Evolutionary conservation across 2,329 filamentous ascomycete genomes (phyloP), one percentile per base, ranked within the genome.

Genomic region (Aspergillus udagawae): DNA sequence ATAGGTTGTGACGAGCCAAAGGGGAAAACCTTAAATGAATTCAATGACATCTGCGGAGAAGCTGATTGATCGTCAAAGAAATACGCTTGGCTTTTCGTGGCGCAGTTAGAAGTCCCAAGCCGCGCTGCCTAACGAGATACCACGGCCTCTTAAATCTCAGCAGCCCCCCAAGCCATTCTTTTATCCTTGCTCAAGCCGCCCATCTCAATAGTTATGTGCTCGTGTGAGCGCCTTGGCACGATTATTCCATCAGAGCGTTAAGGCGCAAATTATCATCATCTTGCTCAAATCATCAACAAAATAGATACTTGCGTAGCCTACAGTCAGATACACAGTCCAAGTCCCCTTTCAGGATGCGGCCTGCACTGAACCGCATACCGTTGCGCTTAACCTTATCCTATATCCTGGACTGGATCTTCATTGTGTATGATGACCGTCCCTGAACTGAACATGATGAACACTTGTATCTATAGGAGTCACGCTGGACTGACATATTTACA

Each of bases 391-490:
- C 87, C 45, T 67, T 84, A 9, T 89, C 88, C 3, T 92, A 92
- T 70, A 74, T 87, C 50, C 75, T 90, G 57, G 90, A 93, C 76
- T 93, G 90, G 90, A 69, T 88, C 49, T 78, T 90, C 3, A 76
- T 77, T 25, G 74, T 88, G 82, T 84, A 72, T 67, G 78, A 47
- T 47, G 20, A 20, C 41, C 41, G 42, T 45, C 21, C 21, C 21
- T 45, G 42, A 45, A 23, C n/a, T 9, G 42, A 20, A 45, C 17
- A 38, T 38, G 14, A 17, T 7, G 14, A 38, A 38, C 32, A 17
- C 32, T 49, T 29, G 53, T 55, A 25, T 10, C n/a, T 25, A 14
- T 41, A 55, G 7, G 41, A 29, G 12, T 32, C 20, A 17, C 4
- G 4, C 10, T 21, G 49, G 10, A 55, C 56, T 65, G 49, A 67